Percentiles rank a stretch among this genome's conserved stretches.
Conservation (phyloP, 1,139 yeast genomes). For the Saccharomyces hybrid region DNA sequence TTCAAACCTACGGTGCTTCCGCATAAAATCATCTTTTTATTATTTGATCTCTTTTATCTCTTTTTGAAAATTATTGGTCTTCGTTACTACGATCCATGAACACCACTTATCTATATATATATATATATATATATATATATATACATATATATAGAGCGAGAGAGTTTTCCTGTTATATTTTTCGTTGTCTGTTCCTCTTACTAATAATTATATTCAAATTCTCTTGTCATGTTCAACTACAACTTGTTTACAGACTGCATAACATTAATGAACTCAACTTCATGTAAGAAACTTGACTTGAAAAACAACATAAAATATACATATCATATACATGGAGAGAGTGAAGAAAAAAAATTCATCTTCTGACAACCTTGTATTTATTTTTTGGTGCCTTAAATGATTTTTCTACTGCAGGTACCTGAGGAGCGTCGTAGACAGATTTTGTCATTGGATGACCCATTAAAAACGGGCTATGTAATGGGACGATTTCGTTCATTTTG, state of each 20-base stretch:
- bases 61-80: not conserved
- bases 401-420: constrained; percentile 33
- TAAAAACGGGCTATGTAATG: constrained; percentile 70
- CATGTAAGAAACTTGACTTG: not conserved
- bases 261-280: not conserved
- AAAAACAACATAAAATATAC: not conserved
- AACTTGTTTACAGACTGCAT: not conserved
- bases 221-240: not conserved
- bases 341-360: constrained; percentile 14
- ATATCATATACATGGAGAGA: not conserved
- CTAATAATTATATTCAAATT: not conserved
- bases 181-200: not conserved
- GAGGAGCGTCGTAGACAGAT: constrained; percentile 53
- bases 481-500: constrained; percentile 78
- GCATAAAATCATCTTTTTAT: not conserved
- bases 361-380: constrained; percentile 35
- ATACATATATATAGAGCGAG: not conserved
- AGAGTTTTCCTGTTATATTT: not conserved
- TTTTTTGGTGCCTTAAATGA: constrained; percentile 38
- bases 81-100: not conserved
- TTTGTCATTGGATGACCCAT: constrained; percentile 83
- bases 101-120: not conserved
- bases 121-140: not conserved
- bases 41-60: not conserved
- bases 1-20: constrained; percentile 35